Percentiles rank a stretch among this genome's conserved stretches.
Conservation (phyloP, 257 asterid genomes). For the Solanum bulbocastanum region DNA sequence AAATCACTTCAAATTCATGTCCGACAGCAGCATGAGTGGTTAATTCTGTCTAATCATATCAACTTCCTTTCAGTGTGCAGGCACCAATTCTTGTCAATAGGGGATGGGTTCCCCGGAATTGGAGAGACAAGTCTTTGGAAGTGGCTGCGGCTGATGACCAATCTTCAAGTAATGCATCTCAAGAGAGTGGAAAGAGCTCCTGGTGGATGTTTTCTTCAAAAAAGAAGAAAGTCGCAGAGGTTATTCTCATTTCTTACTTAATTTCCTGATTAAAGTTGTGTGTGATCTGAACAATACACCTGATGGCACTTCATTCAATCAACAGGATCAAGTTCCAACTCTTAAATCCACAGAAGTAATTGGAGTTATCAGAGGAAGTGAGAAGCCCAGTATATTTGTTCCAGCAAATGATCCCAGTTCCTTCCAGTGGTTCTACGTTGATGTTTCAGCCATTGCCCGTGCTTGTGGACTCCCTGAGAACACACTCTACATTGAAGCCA, state of each 20-base stretch:
- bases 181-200: slow-evolving; percentile 30
- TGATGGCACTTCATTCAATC: slow-evolving; percentile 16
- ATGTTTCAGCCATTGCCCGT: slow-evolving; percentile 70
- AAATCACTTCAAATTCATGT: not conserved
- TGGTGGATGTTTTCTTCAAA: slow-evolving; percentile 62
- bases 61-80: slow-evolving; percentile 41
- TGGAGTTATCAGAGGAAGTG: slow-evolving; percentile 85
- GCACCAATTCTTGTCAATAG: slow-evolving; percentile 78
- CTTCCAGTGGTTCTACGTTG: slow-evolving; percentile 90
- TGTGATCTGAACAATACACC: slow-evolving; percentile 7
- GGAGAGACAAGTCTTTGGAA: slow-evolving; percentile 67
- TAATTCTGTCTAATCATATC: slow-evolving; percentile 1
- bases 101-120: slow-evolving; percentile 98
- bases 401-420: slow-evolving; percentile 82
- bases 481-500: slow-evolving; percentile 68
- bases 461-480: slow-evolving; percentile 67
- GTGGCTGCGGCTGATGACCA: slow-evolving; percentile 20
- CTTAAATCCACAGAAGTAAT: slow-evolving; percentile 40
- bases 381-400: slow-evolving; percentile 90
- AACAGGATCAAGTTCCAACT: slow-evolving; percentile 43
- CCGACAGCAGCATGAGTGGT: not conserved
- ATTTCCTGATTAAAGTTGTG: not conserved
- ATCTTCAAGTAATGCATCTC: slow-evolving; percentile 20
- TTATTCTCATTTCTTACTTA: slow-evolving; percentile 12
- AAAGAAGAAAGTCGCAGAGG: slow-evolving; percentile 32